Evolutionary conservation across 2,329 filamentous ascomycete genomes (phyloP).

Genomic region (Claviceps purpurea): DNA sequence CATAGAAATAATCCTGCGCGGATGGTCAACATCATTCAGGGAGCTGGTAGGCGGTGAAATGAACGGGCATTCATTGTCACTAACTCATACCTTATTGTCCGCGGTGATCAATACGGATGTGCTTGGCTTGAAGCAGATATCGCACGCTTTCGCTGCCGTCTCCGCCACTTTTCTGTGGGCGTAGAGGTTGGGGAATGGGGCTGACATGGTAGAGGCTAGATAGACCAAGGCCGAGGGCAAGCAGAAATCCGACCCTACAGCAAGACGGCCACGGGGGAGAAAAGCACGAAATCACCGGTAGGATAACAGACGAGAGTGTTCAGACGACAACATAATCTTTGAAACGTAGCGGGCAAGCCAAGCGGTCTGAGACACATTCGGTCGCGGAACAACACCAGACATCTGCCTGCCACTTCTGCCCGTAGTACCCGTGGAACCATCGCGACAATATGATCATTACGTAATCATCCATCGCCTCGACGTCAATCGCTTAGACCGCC

Average conservation of each 20-base stretch:
- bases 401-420: too few relatives aligned
- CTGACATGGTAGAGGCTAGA: slow-evolving; percentile 11
- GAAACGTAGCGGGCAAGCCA: not conserved
- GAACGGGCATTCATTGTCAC: not conserved
- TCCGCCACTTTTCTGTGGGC: slow-evolving; percentile 79
- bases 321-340: not conserved
- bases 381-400: too few relatives aligned
- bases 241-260: not conserved
- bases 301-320: not conserved
- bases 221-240: too few relatives aligned
- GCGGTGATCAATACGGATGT: slow-evolving; percentile 78
- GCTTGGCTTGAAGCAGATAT: slow-evolving; percentile 82
- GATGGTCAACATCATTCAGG: not conserved
- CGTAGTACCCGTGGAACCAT: too few relatives aligned
- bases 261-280: not conserved
- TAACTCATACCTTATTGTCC: slow-evolving; percentile 60
- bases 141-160: slow-evolving; percentile 68
- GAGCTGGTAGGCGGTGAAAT: not conserved
- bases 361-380: not conserved
- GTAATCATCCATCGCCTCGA: slow-evolving; percentile 5
- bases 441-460: not conserved
- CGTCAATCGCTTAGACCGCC: slow-evolving; percentile 1
- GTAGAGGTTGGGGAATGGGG: slow-evolving; percentile 60
- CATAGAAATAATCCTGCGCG: slow-evolving; percentile 70
- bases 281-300: not conserved